Evolutionary conservation across 306 rosid genomes (phyloP), one percentile per base, ranked within the genome.

Genomic region (Corylus avellana): DNA sequence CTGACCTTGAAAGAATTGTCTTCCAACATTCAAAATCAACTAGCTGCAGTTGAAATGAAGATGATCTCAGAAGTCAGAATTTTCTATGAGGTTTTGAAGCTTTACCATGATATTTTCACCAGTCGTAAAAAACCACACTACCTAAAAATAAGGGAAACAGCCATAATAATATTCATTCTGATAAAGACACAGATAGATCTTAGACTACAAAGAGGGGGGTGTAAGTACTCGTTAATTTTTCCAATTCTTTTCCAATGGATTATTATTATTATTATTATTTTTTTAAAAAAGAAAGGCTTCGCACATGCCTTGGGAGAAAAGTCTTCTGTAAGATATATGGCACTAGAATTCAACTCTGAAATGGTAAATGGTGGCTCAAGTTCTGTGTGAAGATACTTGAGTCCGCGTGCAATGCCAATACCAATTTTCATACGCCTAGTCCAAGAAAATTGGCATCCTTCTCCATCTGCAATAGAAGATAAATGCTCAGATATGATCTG

Each of bases 11-110:
- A 73, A 96, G 92, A 82, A 96, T 93, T 71, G 96, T 83, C 88
- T 96, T 96, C 98, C 99, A 96, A 86, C 98, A 88, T 86, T 96
- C 99, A 82, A 96, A 96, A 83, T 96, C 98, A 83, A 96, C 94
- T 80, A 96, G 81, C 99, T 96, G 90, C 88, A 87, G 63, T 70
- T 66, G 32, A 77, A 82, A 75, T n/a, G n/a, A 63, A 56, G 75
- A 53, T 54, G 57, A 58, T 68, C 7, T 57, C 48, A 67, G 29
- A 67, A 18, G 8, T 67, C 48, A 67, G 29, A 67, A 42, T 67
- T 67, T 18, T 17, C 49, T 13, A 67, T 8, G 50, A 67, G 48
- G 51, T 27, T 73, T 81, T 61, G 54, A 76, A 68, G 42, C 37
- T 84, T 59, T 63, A 86, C 66, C 70, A 56, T 29, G 56, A 59